These are phyloP conservation scores for Brassica balearica DNA, from an alignment of 441 rosid genomes.

Conservation along the genomic window DNA sequence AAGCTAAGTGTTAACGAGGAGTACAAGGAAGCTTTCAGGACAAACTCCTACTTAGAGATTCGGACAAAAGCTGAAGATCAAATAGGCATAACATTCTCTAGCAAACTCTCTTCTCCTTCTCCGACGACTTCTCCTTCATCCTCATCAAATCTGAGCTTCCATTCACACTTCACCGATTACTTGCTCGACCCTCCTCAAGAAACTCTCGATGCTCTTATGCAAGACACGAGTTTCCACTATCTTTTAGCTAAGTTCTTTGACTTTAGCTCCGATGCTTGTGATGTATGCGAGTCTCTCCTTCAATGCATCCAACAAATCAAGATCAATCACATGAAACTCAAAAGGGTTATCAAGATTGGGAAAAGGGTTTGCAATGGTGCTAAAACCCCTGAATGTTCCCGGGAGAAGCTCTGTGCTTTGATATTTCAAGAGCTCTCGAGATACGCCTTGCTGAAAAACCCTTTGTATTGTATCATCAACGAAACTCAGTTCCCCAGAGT, in stretches of 20 bases:
- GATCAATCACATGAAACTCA: constrained; percentile 54
- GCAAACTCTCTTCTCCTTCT: constrained; percentile 48
- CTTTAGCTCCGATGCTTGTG: constrained; percentile 60
- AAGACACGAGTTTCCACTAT: constrained; percentile 47
- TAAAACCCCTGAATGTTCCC: constrained; percentile 31
- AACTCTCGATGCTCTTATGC: constrained; percentile 47
- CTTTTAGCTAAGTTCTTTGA: constrained; percentile 64
- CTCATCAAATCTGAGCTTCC: constrained; percentile 44
- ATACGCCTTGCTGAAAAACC: constrained; percentile 60
- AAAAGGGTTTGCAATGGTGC: constrained; percentile 40
- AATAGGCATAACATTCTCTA: constrained; percentile 41
- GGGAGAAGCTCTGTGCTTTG: constrained; percentile 30
- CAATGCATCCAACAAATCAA: constrained; percentile 61
- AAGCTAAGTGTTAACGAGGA: constrained; percentile 71
- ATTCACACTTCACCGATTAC: constrained; percentile 59
- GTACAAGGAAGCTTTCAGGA: constrained; percentile 82
- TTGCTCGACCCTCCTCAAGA: constrained; percentile 70
- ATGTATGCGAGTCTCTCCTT: constrained; percentile 70
- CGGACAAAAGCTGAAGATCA: constrained; percentile 63
- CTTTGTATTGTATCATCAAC: constrained; percentile 48
- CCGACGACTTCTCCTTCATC: constrained; percentile 49
- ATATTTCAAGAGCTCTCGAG: constrained; percentile 59
- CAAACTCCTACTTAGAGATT: constrained; percentile 75
- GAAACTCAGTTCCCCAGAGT: constrained; percentile 46
- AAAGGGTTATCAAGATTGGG: constrained; percentile 56